phyloP scores from a whole-genome alignment of 1,139 yeast species.

The Meyerozyma carpophila region DNA sequence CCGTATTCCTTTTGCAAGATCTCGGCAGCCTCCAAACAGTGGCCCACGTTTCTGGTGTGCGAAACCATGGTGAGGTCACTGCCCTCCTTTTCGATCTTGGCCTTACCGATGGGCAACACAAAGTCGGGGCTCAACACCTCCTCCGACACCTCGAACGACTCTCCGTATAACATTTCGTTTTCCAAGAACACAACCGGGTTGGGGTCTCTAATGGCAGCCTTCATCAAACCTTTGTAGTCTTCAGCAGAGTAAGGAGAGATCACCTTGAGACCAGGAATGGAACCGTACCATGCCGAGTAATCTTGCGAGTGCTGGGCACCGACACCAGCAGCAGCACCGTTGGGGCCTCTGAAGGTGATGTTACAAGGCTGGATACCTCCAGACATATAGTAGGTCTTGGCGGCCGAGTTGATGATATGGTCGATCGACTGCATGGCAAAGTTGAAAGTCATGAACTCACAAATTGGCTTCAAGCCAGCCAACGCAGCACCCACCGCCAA shows the following conservation, averaged over 20 bases:
- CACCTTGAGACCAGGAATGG: conserved; percentile 97
- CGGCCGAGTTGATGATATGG: conserved; percentile 97
- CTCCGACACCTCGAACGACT: conserved; percentile 82
- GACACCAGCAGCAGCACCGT: conserved; percentile 99
- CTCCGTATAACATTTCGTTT: conserved; percentile 93
- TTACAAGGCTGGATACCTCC: conserved; percentile 98
- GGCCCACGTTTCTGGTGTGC: conserved; percentile 85
- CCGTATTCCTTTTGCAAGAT: conserved; percentile 76
- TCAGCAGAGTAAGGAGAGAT: conserved; percentile 93
- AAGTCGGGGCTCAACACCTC: conserved; percentile 87
- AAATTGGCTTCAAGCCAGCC: conserved; percentile 93
- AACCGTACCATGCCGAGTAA: conserved; percentile 96
- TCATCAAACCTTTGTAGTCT: conserved; percentile 92
- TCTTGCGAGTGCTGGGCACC: conserved; percentile 99
- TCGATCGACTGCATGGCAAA: conserved; percentile 99
- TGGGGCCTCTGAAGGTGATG: conserved; percentile 97
- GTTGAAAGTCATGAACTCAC: conserved; percentile 98
- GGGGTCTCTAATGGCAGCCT: conserved; percentile 97
- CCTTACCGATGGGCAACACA: conserved; percentile 89
- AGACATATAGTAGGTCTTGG: conserved; percentile 97
- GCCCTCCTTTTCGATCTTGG: conserved; percentile 93
- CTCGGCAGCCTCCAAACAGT: conserved; percentile 88
- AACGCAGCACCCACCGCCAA: conserved; percentile 96
- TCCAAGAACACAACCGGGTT: conserved; percentile 95
- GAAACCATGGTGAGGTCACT: conserved; percentile 84